Evolutionary conservation across 176 grass and related monocot species (phyloP).

Genomic region (Triticum turgidum): DNA sequence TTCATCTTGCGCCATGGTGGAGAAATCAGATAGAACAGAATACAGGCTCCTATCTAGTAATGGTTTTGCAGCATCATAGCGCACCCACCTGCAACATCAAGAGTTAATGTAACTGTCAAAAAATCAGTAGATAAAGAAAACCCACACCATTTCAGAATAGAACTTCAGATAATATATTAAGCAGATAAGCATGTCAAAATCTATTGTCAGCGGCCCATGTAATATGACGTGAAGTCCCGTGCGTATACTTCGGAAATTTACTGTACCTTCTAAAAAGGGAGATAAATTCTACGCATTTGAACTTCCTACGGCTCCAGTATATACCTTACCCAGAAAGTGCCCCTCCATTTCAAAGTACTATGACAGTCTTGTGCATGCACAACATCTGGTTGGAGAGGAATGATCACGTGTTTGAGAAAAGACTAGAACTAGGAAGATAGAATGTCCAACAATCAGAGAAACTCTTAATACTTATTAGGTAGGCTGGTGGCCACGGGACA

Average conservation of each 20-base stretch:
- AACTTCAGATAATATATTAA: not conserved
- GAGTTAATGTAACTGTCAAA: slow-evolving; percentile 10
- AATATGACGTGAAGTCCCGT: not conserved
- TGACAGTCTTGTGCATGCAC: not conserved
- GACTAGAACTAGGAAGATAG: not conserved
- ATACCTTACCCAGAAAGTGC: not conserved
- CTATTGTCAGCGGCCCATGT: not conserved
- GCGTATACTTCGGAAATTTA: not conserved
- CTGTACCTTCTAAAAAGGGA: not conserved
- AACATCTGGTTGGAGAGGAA: not conserved
- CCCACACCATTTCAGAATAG: not conserved
- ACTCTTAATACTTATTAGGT: not conserved
- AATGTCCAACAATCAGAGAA: not conserved
- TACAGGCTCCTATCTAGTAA: slow-evolving; percentile 73
- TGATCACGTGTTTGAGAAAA: not conserved
- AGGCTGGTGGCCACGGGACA: not conserved
- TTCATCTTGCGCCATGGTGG: slow-evolving; percentile 46
- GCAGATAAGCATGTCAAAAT: not conserved
- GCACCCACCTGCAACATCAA: slow-evolving; percentile 82
- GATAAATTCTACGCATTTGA: not conserved
- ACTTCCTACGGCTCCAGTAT: not conserved
- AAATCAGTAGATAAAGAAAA: slow-evolving; percentile 3
- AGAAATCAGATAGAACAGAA: slow-evolving; percentile 73
- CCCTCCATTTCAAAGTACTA: not conserved
- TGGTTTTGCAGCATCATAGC: slow-evolving; percentile 69